Evolutionary conservation across 345 rosid species (phyloP), one percentile per base, ranked within the genome.

Genomic region (Rhodamnia rubescens): DNA sequence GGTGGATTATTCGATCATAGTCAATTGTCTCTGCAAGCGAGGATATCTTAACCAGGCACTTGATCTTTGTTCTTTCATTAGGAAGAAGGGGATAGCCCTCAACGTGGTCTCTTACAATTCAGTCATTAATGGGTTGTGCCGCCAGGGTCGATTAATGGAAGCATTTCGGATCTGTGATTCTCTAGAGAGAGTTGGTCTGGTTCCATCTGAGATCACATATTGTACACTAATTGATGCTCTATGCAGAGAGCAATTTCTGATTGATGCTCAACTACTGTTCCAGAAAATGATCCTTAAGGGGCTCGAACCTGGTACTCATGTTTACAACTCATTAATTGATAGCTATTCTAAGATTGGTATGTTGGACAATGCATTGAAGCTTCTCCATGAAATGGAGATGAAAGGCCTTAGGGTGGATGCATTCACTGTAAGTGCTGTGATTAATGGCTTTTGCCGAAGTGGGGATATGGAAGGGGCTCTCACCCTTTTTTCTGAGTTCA

Each of bases 391-490:
- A 80, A 61, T 94, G 88, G 91, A 93, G 87, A 83, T 32, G 16
- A 91, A 89, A 80, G 87, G 90, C 82, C 85, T 94, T 85, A 84
- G 89, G 85, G 94, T 92, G 84, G 95, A 95, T 86, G 90, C 90
- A 64, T 95, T 94, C 90, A 93, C 96, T 8, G 87, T 95, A 75
- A 97, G 98, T 87, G 91, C 95, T 44, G 21, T 94, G 89, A 91
- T 97, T 85, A 90, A 91, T 89, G 98, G 96, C 59, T 94, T 90
- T 90, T 92, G 92, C 88, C 92, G 55, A 84, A 93, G 82, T 83
- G 97, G 98, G 54, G 96, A 95, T 88, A 88, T 95, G 94, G 98
- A 95, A 88, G 94, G 92, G 86, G 99, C 98, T 83, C 95, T 93
- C 20, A 61, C 82, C 44, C 88, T 93, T 83, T 95, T 88, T 89